Evolutionary conservation across 345 rosid species (phyloP).

Genomic region (Lepidium sativum): DNA sequence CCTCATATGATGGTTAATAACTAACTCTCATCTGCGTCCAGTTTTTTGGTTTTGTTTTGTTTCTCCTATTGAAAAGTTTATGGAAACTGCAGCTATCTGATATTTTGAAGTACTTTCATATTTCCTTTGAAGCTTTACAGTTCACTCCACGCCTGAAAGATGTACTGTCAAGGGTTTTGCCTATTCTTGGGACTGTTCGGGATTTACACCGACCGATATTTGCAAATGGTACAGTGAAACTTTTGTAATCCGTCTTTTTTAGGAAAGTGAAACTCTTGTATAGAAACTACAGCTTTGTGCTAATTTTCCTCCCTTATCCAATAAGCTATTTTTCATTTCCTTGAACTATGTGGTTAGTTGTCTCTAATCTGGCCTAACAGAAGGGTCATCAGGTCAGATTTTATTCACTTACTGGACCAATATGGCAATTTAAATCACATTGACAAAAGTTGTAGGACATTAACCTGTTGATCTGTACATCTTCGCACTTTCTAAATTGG

Average conservation of each 20-base stretch:
- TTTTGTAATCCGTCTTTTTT: constrained; percentile 4
- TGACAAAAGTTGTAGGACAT: constrained; percentile 1
- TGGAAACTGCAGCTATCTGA: constrained; percentile 18
- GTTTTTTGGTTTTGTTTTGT: neutral
- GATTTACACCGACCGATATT: constrained; percentile 83
- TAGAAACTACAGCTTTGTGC: neutral
- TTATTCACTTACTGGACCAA: constrained; percentile 9
- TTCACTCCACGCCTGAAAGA: constrained; percentile 89
- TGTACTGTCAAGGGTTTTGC: constrained; percentile 76
- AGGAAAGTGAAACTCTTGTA: neutral
- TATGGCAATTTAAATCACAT: neutral
- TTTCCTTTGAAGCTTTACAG: constrained; percentile 73
- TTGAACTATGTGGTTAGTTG: neutral
- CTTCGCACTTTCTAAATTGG: neutral
- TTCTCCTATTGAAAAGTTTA: neutral
- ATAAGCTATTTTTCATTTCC: neutral
- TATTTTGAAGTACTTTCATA: constrained; percentile 29
- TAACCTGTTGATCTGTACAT: constrained; percentile 10
- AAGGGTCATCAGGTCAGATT: neutral
- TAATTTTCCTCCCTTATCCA: neutral
- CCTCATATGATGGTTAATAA: constrained; percentile 82
- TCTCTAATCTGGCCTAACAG: neutral
- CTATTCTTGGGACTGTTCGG: constrained; percentile 85
- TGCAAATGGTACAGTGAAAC: constrained; percentile 64
- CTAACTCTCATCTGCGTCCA: constrained; percentile 14